These are phyloP conservation scores for Aethionema arabicum DNA, from an alignment of 345 rosid genomes.

Conservation along the genomic window DNA sequence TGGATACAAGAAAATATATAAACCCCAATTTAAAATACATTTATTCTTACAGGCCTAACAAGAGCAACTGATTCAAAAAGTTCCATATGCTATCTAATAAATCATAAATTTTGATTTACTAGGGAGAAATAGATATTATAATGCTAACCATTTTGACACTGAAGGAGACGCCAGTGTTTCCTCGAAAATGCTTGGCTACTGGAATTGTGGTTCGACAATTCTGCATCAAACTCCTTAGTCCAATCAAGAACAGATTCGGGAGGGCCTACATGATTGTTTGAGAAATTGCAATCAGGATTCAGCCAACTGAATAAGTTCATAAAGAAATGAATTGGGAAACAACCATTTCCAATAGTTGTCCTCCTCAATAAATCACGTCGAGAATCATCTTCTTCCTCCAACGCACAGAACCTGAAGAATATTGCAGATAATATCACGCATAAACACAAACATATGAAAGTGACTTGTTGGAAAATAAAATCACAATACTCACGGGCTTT, in stretches of 20 bases:
- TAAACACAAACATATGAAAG: slow-evolving; percentile 11
- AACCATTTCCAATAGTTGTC: slow-evolving; percentile 98
- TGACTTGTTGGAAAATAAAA: not conserved
- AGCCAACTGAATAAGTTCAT: slow-evolving; percentile 26
- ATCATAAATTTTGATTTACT: not conserved
- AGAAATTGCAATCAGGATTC: slow-evolving; percentile 27
- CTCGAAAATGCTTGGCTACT: slow-evolving; percentile 90
- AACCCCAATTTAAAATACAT: slow-evolving; percentile 10
- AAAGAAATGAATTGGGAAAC: slow-evolving; percentile 24
- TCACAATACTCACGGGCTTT: slow-evolving; percentile 84
- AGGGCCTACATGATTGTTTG: slow-evolving; percentile 56
- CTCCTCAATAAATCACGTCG: slow-evolving; percentile 61
- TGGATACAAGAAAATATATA: slow-evolving; percentile 15
- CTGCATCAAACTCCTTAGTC: slow-evolving; percentile 80
- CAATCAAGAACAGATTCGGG: slow-evolving; percentile 86
- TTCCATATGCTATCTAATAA: slow-evolving; percentile 8
- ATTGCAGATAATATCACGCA: not conserved
- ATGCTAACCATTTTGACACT: slow-evolving; percentile 91
- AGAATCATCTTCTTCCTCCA: slow-evolving; percentile 83
- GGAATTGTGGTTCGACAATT: slow-evolving; percentile 67
- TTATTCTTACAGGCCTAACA: not conserved
- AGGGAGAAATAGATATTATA: not conserved
- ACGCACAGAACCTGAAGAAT: slow-evolving; percentile 70
- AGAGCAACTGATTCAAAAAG: not conserved
- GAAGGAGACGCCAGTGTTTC: slow-evolving; percentile 99